Percentiles rank a stretch among this genome's conserved stretches.
phyloP scores from a whole-genome alignment of 768 basidiomycete genomes.

The Rhodotorula taiwanensis region DNA sequence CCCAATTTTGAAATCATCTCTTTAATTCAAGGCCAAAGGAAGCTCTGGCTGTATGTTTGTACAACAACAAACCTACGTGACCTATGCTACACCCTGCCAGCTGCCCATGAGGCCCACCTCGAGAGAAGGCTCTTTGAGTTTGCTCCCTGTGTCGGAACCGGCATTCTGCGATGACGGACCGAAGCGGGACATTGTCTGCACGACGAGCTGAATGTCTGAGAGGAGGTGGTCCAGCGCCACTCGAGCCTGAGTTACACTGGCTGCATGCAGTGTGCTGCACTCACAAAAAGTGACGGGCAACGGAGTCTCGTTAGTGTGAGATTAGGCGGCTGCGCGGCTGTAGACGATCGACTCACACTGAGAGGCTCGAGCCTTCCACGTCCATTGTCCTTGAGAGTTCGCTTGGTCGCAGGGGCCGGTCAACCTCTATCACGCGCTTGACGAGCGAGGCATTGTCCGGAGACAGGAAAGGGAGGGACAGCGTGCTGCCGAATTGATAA shows the following conservation, averaged over 20 bases:
- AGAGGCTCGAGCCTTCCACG: conserved; percentile 6
- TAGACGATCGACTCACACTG: conserved; percentile 8
- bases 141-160: not conserved
- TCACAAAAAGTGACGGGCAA: no score
- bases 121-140: conserved; percentile 14
- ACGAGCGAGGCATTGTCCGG: conserved; percentile 19
- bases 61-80: no score
- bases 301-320: no score
- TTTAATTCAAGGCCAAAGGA: no score
- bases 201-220: conserved; percentile 34
- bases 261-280: not conserved
- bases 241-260: conserved; percentile 20
- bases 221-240: conserved; percentile 35
- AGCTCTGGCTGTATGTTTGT: no score
- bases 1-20: no score
- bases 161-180: conserved; percentile 11
- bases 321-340: no score
- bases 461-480: conserved; percentile 28
- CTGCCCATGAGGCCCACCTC: conserved; percentile 32
- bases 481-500: conserved; percentile 3
- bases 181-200: conserved; percentile 36
- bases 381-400: conserved; percentile 17
- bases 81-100: conserved; percentile 14
- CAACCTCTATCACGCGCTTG: conserved; percentile 31
- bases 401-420: conserved; percentile 12